Base-by-base conservation (phyloP, 1,284 basidiomycete genomes). In the Ustilago lituana region DNA sequence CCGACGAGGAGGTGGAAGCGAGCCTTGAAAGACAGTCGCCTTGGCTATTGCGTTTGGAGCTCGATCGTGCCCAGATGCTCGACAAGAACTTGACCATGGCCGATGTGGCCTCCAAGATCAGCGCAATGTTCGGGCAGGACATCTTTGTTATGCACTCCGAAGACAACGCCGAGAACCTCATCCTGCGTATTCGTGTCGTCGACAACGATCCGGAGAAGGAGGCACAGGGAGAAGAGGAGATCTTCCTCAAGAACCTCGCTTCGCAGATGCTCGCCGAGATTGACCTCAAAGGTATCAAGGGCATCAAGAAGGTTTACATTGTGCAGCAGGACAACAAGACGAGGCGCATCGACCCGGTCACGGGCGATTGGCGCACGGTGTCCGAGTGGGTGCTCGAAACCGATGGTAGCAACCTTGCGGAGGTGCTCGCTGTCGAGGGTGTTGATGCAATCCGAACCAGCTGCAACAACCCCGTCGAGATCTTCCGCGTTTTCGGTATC, bases 101-200 rank as follows among this genome's bases (percentile, higher is more conserved):
- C 43, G 93, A 94, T 73, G 94, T 99, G 44, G 94, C 95, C 7
- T 90, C 91, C 69, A 90, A 91, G 53, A 97, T 99, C 66, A 90
- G 91, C 26, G 91, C 94, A 83, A 94, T 89, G 75, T 98, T 98
- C 85, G 93, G 95, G 81, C 90, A 92, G 14, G 96, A 98, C 82
- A 86, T 98, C 37, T 98, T 97, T 83, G 94, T 98, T 81, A 97
- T 98, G 79, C 97, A 93, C 89, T 95, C 92, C 69, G 95, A 98
- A 86, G 96, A 98, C 84, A 97, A 98, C 84, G 92, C 94, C 3
- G 93, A 96, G 83, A 95, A 97, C 85, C 89, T 98, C 15, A 89
- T 98, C 74, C 91, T 99, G 80, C 95, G 96, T 64, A 95, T 96
- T 83, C 92, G 96, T 84, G 84, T 84, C 22, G 91, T 98, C 15